phyloP scores from a whole-genome alignment of 257 asterid genomes.

The Solanum clarkiae region DNA sequence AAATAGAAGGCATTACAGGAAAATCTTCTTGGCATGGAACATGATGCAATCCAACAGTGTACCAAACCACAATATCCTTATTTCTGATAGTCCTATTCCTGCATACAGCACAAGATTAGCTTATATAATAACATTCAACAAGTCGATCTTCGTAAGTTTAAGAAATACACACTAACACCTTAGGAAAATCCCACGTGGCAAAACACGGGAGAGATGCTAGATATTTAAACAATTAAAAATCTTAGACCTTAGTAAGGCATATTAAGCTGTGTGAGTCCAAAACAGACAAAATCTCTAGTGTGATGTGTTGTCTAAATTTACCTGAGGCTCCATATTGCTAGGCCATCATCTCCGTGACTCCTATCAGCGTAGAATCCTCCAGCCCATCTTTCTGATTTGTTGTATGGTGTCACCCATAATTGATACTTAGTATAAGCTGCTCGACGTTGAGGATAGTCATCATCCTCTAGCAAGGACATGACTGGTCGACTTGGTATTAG shows the following conservation, averaged over 20 bases:
- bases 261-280: not conserved
- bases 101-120: constrained; percentile 1
- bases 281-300: not conserved
- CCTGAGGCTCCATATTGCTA: constrained; percentile 54
- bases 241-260: not conserved
- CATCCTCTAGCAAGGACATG: constrained; percentile 21
- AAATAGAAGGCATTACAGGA: constrained; percentile 53
- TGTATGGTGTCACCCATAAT: constrained; percentile 46
- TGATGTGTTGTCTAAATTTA: not conserved
- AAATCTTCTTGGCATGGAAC: constrained; percentile 61
- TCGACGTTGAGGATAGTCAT: constrained; percentile 54
- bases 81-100: constrained; percentile 43
- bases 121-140: not conserved
- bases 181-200: not conserved
- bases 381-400: constrained; percentile 60
- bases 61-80: constrained; percentile 67
- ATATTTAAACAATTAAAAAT: not conserved
- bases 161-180: not conserved
- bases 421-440: constrained; percentile 56
- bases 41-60: constrained; percentile 67
- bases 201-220: not conserved
- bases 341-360: constrained; percentile 63
- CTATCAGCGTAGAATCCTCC: constrained; percentile 53
- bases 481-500: constrained; percentile 41
- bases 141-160: not conserved